Evolutionary conservation across 805 yeast genomes (phyloP).

Genomic region (Scheffersomyces amazonensis): DNA sequence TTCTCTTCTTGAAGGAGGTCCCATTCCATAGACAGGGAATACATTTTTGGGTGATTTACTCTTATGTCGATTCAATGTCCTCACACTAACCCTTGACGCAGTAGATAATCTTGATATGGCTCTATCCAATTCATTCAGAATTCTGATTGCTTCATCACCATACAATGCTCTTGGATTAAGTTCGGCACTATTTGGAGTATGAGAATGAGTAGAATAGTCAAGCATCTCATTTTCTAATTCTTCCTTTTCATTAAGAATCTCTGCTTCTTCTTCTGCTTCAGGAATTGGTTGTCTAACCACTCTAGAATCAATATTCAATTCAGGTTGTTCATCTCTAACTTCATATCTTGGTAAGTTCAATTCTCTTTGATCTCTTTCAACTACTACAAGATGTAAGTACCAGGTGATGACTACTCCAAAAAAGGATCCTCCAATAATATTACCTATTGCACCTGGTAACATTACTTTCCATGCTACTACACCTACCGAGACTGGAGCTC

Average conservation of each 20-base stretch:
- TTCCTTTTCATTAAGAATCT: constrained; percentile 2
- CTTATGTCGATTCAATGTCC: neutral
- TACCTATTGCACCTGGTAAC: constrained; percentile 71
- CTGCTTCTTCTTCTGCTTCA: constrained; percentile 9
- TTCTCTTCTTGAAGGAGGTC: constrained; percentile 56
- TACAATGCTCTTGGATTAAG: neutral
- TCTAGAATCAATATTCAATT: constrained; percentile 71
- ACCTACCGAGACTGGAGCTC: constrained; percentile 62
- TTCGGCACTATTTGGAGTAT: neutral
- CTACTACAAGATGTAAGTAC: constrained; percentile 69
- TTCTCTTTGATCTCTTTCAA: constrained; percentile 63
- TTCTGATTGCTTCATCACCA: neutral
- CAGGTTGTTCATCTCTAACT: constrained; percentile 78
- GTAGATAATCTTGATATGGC: constrained; percentile 9
- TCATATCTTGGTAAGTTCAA: constrained; percentile 68
- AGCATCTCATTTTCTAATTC: neutral
- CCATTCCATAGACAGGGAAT: constrained; percentile 81
- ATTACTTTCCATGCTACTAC: constrained; percentile 69
- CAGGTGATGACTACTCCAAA: constrained; percentile 67
- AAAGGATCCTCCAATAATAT: constrained; percentile 72
- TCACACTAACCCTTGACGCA: constrained; percentile 5
- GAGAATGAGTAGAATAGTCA: neutral
- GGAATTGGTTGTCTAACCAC: constrained; percentile 49
- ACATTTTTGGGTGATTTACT: constrained; percentile 66
- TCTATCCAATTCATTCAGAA: constrained; percentile 5